A percentile compares a stretch with the other conserved stretches of the same genome.
These are phyloP conservation scores for Centella asiatica DNA, from an alignment of 129 eudicot species.

Conservation along the genomic window DNA sequence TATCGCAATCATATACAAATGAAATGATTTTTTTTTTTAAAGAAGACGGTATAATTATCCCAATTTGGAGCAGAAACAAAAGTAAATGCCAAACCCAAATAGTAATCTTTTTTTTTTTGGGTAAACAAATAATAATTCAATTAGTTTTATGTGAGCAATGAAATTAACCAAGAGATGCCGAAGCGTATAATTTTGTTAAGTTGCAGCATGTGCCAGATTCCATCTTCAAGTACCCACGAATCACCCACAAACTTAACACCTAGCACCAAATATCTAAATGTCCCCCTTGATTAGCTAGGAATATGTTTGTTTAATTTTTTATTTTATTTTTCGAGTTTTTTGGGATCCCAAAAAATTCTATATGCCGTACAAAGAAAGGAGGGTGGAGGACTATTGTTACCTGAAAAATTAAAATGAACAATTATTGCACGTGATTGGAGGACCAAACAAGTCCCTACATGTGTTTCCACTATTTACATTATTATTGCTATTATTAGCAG, in stretches of 20 bases:
- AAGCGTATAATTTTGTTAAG: neutral
- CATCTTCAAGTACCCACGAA: neutral
- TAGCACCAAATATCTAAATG: conserved; percentile 3
- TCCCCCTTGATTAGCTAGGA: neutral
- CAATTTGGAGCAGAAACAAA: too few species aligned
- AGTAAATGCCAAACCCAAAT: too few species aligned
- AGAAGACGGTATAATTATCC: too few species aligned
- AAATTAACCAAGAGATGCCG: neutral
- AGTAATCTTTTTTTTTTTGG: too few species aligned
- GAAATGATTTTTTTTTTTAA: too few species aligned
- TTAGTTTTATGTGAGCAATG: neutral
- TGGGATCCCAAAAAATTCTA: conserved; percentile 31
- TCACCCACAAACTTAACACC: neutral
- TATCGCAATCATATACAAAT: too few species aligned
- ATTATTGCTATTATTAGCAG: too few species aligned
- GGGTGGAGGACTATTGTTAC: conserved; percentile 4
- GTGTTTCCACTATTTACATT: neutral
- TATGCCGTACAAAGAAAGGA: conserved; percentile 19
- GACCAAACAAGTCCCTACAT: conserved; percentile 25
- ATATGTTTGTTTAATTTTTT: neutral
- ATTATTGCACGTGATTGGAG: conserved; percentile 49
- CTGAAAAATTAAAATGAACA: conserved; percentile 18
- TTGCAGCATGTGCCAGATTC: neutral
- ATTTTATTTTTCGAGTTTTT: neutral
- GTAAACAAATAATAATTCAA: neutral